Evolutionary conservation across 2,329 filamentous ascomycete species (phyloP).

Genomic region (Penicillium brasilianum): DNA sequence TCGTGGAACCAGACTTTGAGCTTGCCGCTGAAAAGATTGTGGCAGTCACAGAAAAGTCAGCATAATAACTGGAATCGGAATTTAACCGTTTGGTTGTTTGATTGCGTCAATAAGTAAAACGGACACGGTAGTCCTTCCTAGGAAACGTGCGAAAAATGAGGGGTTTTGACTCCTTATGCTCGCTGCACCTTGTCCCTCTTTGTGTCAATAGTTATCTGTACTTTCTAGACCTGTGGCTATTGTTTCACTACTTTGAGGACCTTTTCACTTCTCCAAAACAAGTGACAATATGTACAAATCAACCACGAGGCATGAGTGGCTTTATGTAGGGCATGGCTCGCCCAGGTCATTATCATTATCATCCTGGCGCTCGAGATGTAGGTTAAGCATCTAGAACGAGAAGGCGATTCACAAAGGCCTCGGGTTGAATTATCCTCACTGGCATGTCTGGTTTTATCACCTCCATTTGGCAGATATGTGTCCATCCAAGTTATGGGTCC

Average conservation of each 20-base stretch:
- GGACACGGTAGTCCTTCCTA: not conserved
- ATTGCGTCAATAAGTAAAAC: no score
- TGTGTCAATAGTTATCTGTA: not conserved
- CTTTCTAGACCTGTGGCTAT: not conserved
- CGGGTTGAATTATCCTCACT: not conserved
- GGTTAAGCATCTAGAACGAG: not conserved
- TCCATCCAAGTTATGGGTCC: constrained; percentile 21
- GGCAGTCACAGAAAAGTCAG: not conserved
- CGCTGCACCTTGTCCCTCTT: not conserved
- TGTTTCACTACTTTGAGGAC: not conserved
- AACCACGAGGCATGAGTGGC: constrained; percentile 13
- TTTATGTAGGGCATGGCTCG: constrained; percentile 12
- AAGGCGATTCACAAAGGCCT: not conserved
- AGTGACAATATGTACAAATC: constrained; percentile 7
- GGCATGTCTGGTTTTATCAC: constrained; percentile 13
- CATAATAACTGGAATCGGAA: not conserved
- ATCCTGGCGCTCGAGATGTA: constrained; percentile 13
- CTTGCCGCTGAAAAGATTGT: constrained; percentile 7
- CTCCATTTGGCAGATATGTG: constrained; percentile 24
- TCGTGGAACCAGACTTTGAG: constrained; percentile 10
- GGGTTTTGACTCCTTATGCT: not conserved
- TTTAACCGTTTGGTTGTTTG: not conserved
- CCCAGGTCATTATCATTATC: constrained; percentile 12
- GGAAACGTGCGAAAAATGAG: not conserved
- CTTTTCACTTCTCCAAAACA: not conserved